phyloP scores from a whole-genome alignment of 805 yeast species.

The Saturnispora hagleri region DNA sequence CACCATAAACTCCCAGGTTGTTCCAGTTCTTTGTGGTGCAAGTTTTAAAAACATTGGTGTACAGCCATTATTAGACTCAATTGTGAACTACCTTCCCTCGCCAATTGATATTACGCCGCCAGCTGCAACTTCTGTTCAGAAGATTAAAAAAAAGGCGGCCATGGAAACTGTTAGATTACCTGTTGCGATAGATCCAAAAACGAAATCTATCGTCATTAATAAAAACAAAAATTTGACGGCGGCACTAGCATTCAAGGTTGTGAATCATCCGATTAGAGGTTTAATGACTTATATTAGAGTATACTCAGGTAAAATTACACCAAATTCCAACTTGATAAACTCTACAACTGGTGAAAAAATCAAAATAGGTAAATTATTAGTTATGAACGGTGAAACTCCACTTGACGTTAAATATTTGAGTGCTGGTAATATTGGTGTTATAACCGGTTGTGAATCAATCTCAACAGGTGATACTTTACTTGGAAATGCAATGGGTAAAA shows the following conservation, averaged over 20 bases:
- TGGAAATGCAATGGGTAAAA: slow-evolving; percentile 46
- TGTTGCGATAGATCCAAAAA: slow-evolving; percentile 30
- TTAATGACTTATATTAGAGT: slow-evolving; percentile 80
- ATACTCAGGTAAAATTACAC: slow-evolving; percentile 67
- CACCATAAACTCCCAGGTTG: slow-evolving; percentile 47
- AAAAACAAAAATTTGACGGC: slow-evolving; percentile 53
- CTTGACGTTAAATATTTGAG: slow-evolving; percentile 54
- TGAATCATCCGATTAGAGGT: slow-evolving; percentile 77
- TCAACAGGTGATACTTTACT: slow-evolving; percentile 88
- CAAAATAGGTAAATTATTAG: slow-evolving; percentile 55
- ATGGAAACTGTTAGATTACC: slow-evolving; percentile 17
- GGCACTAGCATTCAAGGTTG: slow-evolving; percentile 86
- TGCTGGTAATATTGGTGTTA: slow-evolving; percentile 87
- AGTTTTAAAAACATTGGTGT: slow-evolving; percentile 90
- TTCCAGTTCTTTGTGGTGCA: slow-evolving; percentile 89
- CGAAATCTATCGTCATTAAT: slow-evolving; percentile 46
- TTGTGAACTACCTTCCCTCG: slow-evolving; percentile 69
- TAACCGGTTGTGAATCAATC: slow-evolving; percentile 63
- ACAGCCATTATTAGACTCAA: slow-evolving; percentile 84
- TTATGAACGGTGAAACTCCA: slow-evolving; percentile 86
- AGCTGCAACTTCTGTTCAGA: slow-evolving; percentile 29
- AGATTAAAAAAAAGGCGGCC: slow-evolving; percentile 13
- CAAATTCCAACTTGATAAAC: slow-evolving; percentile 55
- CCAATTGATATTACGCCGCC: slow-evolving; percentile 62
- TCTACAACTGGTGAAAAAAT: slow-evolving; percentile 62